A percentile compares a stretch with the other conserved stretches of the same genome.
These are phyloP conservation scores for Penicillium sp. DNA, from an alignment of 2,329 filamentous ascomycete genomes.

Conservation along the genomic window DNA sequence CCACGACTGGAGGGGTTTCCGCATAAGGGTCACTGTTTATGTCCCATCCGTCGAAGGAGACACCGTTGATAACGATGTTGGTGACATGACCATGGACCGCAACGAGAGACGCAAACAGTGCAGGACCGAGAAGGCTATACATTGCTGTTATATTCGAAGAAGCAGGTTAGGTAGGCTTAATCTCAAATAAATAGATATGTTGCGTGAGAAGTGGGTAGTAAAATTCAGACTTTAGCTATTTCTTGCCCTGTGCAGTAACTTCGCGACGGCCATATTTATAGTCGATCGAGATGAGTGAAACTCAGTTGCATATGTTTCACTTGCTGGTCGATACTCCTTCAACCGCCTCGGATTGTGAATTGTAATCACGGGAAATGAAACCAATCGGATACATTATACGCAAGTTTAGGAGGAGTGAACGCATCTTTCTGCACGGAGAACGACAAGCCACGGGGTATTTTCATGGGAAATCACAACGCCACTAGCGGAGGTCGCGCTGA, in stretches of 20 bases:
- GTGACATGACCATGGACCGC: conserved; percentile 34
- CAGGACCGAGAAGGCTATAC: background rate
- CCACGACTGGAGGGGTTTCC: conserved; percentile 37
- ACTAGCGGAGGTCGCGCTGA: background rate
- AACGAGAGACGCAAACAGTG: conserved; percentile 29
- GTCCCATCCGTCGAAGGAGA: conserved; percentile 42
- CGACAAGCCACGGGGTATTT: background rate
- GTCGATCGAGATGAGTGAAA: background rate
- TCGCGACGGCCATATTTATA: background rate
- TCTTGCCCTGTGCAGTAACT: background rate
- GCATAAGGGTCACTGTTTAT: conserved; percentile 28
- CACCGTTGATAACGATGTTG: conserved; percentile 37
- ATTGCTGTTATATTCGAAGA: background rate
- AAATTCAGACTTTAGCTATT: background rate
- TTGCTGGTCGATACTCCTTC: background rate
- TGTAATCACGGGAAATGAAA: background rate
- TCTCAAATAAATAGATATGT: background rate
- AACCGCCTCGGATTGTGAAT: too few relatives aligned
- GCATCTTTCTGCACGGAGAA: background rate
- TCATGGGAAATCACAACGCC: background rate
- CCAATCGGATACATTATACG: background rate
- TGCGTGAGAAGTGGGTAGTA: background rate
- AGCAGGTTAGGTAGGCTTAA: background rate
- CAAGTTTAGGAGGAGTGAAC: background rate
- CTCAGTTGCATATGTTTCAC: too few relatives aligned